Base-by-base conservation (phyloP, 495 filamentous ascomycete genomes). In the Talaromyces nanjingensis region DNA sequence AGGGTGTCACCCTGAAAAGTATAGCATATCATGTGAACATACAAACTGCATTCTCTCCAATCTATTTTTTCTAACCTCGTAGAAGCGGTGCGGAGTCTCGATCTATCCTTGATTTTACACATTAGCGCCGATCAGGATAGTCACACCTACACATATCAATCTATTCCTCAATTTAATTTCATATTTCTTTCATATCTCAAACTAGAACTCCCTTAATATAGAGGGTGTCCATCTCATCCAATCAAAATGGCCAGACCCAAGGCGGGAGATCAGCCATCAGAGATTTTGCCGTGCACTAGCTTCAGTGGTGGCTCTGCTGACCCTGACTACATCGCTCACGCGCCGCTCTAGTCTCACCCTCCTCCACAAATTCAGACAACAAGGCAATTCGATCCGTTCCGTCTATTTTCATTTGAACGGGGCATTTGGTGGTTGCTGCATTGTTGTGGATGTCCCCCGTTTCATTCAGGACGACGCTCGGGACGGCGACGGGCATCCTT, bases 281-380 rank as follows among this genome's bases (percentile, higher is more conserved):
- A n/a, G 7, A 18, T 59, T 59, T 59, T 49, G 45, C 45, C 45
- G 45, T 20, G n/a, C 45, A 33, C 31, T 31, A 59, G 56, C 29
- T 59, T 11, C 25, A 14, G 16, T 56, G 53, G 53, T 56, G 53
- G 69, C 69, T 47, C 62, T 65, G 22, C 77, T 59, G 56, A 59
- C 56, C 53, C 53, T 56, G 53, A 56, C 53, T 27, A 25, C 53
- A 27, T 54, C 24, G 49, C 49, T 27, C 54, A 57, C 54, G 54
- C 54, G 54, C 49, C 49, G 20, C 49, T 24, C 49, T 53, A 53
- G 49, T 53, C 52, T 24, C 56, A 59, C 56, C 56, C n/a, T 37
- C 56, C 31, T 59, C 31, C 31, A 2, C 52, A 20, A 55, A 42
- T 42, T 42, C 6, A 55, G 52, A 25, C 52, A 25, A 20, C 9